Percentiles rank a stretch among this genome's conserved stretches.
Evolutionary conservation across 257 asterid genomes (phyloP).

Genomic region (Rehmannia glutinosa): DNA sequence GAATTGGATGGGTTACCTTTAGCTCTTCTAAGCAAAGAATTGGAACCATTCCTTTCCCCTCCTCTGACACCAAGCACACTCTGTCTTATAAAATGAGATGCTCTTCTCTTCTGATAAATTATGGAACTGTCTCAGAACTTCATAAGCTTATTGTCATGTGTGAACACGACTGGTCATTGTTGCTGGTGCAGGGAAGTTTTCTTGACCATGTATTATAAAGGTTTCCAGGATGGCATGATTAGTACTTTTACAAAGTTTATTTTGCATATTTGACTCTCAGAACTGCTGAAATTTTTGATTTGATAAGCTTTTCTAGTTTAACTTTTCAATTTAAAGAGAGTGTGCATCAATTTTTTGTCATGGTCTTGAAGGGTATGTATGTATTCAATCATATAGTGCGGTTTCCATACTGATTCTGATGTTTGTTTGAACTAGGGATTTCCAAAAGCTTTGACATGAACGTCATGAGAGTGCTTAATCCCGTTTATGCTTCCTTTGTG

Average conservation of each 20-base stretch:
- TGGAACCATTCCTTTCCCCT: not conserved
- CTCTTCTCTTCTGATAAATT: not conserved
- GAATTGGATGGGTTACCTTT: not conserved
- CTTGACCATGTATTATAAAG: not conserved
- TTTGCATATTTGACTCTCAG: not conserved
- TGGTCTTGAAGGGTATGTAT: not conserved
- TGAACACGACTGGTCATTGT: not conserved
- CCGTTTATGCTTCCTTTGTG: not conserved
- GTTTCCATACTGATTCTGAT: no score
- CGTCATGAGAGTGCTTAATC: not conserved
- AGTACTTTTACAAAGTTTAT: not conserved
- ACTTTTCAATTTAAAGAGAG: not conserved
- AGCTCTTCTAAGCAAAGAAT: not conserved
- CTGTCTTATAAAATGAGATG: not conserved
- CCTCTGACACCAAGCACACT: not conserved
- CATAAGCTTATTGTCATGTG: not conserved
- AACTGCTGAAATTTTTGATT: no score
- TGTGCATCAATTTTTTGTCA: not conserved
- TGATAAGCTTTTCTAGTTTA: no score
- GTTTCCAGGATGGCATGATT: not conserved
- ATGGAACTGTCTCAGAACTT: not conserved
- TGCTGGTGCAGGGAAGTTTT: not conserved
- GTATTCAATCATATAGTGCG: not conserved
- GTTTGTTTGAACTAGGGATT: not conserved
- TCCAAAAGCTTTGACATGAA: not conserved